These are phyloP conservation scores for Penicillium corylophilum DNA, from an alignment of 2,329 filamentous ascomycete species.

Conservation along the genomic window DNA sequence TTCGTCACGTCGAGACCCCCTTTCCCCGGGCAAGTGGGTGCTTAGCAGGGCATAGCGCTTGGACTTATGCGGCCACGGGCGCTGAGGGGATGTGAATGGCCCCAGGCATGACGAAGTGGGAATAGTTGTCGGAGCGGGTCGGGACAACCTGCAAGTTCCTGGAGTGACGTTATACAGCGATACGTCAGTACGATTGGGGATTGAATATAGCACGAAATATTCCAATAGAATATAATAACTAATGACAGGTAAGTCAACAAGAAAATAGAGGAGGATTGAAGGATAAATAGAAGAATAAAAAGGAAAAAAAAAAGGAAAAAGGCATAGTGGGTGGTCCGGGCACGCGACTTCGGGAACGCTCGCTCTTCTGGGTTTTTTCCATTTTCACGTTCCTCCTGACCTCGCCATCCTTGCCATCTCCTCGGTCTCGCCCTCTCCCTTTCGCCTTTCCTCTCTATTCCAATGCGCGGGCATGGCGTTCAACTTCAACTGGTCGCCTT, in stretches of 20 bases:
- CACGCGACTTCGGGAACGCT: constrained; percentile 14
- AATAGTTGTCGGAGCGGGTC: constrained; percentile 19
- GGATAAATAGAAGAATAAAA: neutral
- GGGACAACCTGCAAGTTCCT: constrained; percentile 9
- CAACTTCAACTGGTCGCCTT: constrained; percentile 99
- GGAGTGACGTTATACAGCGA: constrained; percentile 3
- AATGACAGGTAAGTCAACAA: neutral
- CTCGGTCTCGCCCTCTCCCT: constrained; percentile 5
- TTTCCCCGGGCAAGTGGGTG: neutral
- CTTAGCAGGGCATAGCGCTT: neutral
- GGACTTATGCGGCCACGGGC: constrained; percentile 12
- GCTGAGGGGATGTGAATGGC: constrained; percentile 11
- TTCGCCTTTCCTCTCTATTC: constrained; percentile 13
- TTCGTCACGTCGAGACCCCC: constrained; percentile 6
- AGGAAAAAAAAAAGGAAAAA: neutral
- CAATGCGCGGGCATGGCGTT: constrained; percentile 73
- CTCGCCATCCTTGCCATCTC: neutral
- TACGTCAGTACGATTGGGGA: constrained; percentile 3
- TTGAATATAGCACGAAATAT: neutral
- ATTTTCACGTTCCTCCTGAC: constrained; percentile 8
- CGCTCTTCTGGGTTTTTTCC: constrained; percentile 9
- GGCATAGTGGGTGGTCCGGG: constrained; percentile 2
- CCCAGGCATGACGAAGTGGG: constrained; percentile 11
- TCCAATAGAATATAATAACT: neutral
- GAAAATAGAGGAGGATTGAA: neutral